Evolutionary conservation across 768 basidiomycete genomes (phyloP).

Genomic region (Strobilomyces dryophilus): DNA sequence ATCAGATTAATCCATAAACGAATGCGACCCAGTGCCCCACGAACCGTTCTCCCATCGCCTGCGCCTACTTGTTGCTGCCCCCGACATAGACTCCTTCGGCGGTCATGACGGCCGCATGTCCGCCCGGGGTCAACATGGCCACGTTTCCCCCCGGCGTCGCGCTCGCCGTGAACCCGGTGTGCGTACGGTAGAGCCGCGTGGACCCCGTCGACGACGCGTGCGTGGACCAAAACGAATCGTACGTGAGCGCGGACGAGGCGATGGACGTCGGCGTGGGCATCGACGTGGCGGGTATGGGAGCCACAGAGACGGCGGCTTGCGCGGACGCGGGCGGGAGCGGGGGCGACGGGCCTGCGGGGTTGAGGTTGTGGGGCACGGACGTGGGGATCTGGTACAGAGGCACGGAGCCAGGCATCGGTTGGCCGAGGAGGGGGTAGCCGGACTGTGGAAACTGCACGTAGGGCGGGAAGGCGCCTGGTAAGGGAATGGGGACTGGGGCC

Average conservation of each 20-base stretch:
- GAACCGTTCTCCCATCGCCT: background rate
- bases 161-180: constrained; percentile 27
- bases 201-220: constrained; percentile 34
- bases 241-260: constrained; percentile 40
- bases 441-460: constrained; percentile 7
- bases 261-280: constrained; percentile 3
- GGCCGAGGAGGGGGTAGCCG: background rate
- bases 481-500: background rate
- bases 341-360: background rate
- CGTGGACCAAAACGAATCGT: constrained; percentile 63
- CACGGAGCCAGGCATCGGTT: background rate
- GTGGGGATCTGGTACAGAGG: constrained; percentile 1
- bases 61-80: constrained; percentile 12
- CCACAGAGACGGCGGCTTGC: background rate
- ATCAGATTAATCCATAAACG: constrained; percentile 25
- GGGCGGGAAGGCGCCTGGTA: background rate
- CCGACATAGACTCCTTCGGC: constrained; percentile 31
- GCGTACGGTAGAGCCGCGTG: constrained; percentile 29
- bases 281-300: constrained; percentile 2
- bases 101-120: constrained; percentile 29
- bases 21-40: background rate
- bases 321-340: background rate
- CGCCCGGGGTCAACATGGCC: constrained; percentile 31
- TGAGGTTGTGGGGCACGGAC: background rate
- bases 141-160: constrained; percentile 24